Conservation (phyloP, 768 basidiomycete species). For the Lentinula edodes region DNA sequence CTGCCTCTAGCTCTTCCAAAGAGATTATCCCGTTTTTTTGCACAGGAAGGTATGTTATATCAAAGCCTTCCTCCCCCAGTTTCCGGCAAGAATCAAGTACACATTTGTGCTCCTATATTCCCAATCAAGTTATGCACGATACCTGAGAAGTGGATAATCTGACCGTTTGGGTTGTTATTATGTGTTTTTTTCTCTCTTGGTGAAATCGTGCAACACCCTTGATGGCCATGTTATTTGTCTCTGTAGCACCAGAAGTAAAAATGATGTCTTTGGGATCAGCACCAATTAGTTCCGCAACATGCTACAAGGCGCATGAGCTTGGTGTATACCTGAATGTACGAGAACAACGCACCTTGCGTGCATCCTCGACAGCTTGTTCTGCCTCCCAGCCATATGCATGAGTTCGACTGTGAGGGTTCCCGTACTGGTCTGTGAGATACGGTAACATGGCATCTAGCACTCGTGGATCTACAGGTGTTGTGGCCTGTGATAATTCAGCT, state of each 20-base stretch:
- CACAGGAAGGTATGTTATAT: conserved; percentile 96
- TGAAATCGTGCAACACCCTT: conserved; percentile 97
- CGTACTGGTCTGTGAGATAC: conserved; percentile 90
- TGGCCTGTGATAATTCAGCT: conserved; percentile 53
- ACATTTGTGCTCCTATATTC: conserved; percentile 91
- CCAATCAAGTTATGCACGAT: not conserved
- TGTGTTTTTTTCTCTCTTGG: conserved; percentile 86
- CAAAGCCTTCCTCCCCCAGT: conserved; percentile 94
- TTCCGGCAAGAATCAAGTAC: conserved; percentile 97
- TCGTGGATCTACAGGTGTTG: conserved; percentile 94
- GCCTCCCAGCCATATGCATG: conserved; percentile 99
- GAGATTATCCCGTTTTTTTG: conserved; percentile 78
- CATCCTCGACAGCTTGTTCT: conserved; percentile 89
- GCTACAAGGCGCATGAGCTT: conserved; percentile 36
- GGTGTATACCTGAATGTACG: not conserved
- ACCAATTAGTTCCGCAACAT: conserved; percentile 88
- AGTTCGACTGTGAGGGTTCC: conserved; percentile 96
- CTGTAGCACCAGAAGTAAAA: conserved; percentile 97
- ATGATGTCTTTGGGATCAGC: conserved; percentile 94
- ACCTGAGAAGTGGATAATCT: conserved; percentile 19
- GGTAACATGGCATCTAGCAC: conserved; percentile 97
- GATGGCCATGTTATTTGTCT: conserved; percentile 95
- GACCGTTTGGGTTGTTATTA: conserved; percentile 94
- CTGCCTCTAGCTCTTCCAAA: conserved; percentile 72
- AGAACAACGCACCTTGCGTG: conserved; percentile 57